Evolutionary conservation across 2,329 filamentous ascomycete genomes (phyloP), one percentile per base, ranked within the genome.

Genomic region (Fusarium sp.): DNA sequence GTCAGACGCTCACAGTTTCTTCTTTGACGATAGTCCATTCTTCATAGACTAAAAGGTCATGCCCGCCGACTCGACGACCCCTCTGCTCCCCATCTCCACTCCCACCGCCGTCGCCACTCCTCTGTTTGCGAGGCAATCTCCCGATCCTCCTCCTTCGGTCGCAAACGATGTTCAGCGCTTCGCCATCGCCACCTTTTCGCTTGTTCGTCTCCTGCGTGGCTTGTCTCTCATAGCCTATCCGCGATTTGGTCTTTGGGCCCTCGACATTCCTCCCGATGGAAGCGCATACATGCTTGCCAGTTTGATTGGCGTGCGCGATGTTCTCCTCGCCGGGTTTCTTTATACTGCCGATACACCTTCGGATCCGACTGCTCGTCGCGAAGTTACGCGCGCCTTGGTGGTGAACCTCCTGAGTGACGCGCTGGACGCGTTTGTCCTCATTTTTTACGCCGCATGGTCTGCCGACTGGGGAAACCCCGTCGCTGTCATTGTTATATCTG

Each of bases 361-460:
- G 18, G 75, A 77, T 16, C 45, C 65, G 4, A 48, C 65, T 20
- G 73, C 69, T 31, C 71, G 74, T 45, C 76, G 77, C 58, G 81
- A 82, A 57, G 71, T 80, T 6, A 76, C 77, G 37, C 78, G 81
- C 62, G 80, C 81, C 4, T 72, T 82, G 33, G 77, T 78, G 13
- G 73, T 76, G 27, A 80, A 77, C 45, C 73, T 82, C 6, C 77
- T 82, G 24, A 81, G 79, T 71, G 81, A 82, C 74, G 80, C 80
- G 67, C 76, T 81, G 50, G 81, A 82, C 73, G 79, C 81, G 7
- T 82, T 81, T 31, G 77, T 81, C 43, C 74, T 82, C 62, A 81
- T 82, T 57, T 82, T 82, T 62, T 80, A 80, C 22, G 80, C 80
- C 20, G 81, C 80, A 1, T 81, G 80, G 77, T 78, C 78, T 1